These are phyloP conservation scores for Mucor sp. DNA, from an alignment of 371 early-diverging fungal genomes.

Conservation along the genomic window DNA sequence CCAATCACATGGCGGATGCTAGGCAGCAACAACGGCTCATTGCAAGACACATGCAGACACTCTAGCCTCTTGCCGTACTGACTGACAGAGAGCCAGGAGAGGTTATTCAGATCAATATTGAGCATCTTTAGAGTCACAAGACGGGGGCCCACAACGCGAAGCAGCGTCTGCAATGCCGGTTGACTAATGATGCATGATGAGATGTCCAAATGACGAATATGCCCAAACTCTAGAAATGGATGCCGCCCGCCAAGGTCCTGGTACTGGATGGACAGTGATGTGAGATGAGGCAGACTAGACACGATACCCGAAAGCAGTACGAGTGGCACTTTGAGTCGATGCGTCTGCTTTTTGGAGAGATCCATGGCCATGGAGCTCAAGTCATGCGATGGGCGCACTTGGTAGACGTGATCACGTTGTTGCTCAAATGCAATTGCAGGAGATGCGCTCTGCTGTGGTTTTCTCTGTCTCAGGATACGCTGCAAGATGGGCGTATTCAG, in stretches of 20 bases:
- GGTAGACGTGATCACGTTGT: constrained; percentile 44
- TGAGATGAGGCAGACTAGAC: constrained; percentile 3
- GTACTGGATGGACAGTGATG: constrained; percentile 35
- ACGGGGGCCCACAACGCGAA: constrained; percentile 20
- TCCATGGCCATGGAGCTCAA: constrained; percentile 39
- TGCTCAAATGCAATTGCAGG: constrained; percentile 21
- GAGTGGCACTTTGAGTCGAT: constrained; percentile 26
- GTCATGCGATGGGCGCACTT: constrained; percentile 40
- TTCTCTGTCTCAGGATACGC: background rate
- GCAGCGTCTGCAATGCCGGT: constrained; percentile 27
- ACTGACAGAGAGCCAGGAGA: constrained; percentile 30
- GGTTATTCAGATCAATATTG: constrained; percentile 35
- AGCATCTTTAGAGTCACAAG: constrained; percentile 41
- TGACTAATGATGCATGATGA: constrained; percentile 37
- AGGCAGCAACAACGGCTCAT: constrained; percentile 19
- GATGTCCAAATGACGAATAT: constrained; percentile 39
- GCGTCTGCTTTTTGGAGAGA: constrained; percentile 27
- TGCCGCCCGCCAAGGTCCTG: constrained; percentile 22
- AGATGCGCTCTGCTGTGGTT: background rate
- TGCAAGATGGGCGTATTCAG: background rate
- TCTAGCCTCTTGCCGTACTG: constrained; percentile 19
- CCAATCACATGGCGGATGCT: constrained; percentile 21
- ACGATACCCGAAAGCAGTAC: constrained; percentile 17
- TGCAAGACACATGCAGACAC: constrained; percentile 41
- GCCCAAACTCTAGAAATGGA: background rate